These are phyloP conservation scores for Purpureocillium lavendulum DNA, from an alignment of 2,329 filamentous ascomycete genomes.

Conservation along the genomic window DNA sequence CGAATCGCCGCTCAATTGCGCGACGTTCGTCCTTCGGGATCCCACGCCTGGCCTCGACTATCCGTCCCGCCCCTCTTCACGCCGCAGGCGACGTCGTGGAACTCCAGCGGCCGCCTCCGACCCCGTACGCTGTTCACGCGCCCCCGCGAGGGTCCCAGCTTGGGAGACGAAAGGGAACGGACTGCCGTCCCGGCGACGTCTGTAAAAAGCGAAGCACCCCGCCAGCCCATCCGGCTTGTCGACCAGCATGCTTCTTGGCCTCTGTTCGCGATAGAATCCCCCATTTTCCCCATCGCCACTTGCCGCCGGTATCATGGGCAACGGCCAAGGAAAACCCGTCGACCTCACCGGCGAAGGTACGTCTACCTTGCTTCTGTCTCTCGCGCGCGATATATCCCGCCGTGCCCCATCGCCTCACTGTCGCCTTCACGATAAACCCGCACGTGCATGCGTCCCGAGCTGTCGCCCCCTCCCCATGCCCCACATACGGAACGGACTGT, in stretches of 20 bases:
- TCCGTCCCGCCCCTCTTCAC: not conserved
- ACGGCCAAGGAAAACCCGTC: conserved; percentile 89
- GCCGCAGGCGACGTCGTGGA: not conserved
- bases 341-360: conserved; percentile 87
- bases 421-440: too few relatives aligned
- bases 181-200: not conserved
- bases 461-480: not conserved
- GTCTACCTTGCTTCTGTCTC: conserved; percentile 10
- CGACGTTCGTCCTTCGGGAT: not conserved
- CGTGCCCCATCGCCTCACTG: too few relatives aligned
- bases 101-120: not conserved
- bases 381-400: conserved; percentile 4
- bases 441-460: not conserved
- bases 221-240: conserved; percentile 3
- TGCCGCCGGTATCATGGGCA: conserved; percentile 69
- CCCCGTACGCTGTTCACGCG: not conserved
- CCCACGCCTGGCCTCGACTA: not conserved
- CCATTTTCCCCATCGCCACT: conserved; percentile 14
- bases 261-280: conserved; percentile 13
- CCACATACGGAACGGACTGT: not conserved
- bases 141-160: not conserved
- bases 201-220: not conserved
- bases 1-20: not conserved
- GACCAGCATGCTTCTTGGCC: conserved; percentile 16
- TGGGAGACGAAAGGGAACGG: not conserved